These are phyloP conservation scores for Houttuynia cordata DNA, from an alignment of 164 flowering plant genomes.

Conservation along the genomic window DNA sequence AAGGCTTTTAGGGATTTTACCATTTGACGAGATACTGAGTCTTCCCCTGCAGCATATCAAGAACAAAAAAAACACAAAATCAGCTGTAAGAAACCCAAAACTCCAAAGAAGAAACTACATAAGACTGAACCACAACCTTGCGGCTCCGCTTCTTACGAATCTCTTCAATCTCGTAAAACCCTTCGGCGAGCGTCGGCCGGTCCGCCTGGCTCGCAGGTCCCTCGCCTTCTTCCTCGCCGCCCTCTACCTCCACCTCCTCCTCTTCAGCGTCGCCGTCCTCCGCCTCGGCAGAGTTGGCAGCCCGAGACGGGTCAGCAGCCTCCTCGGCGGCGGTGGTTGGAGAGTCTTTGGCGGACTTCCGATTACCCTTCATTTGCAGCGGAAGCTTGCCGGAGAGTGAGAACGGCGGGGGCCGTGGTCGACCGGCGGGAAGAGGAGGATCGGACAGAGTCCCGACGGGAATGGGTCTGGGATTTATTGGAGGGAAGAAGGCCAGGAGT, in stretches of 20 bases:
- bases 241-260: no score
- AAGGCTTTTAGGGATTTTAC: slow-evolving; percentile 20
- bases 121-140: slow-evolving; percentile 34
- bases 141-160: slow-evolving; percentile 62
- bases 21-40: slow-evolving; percentile 79
- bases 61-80: neutral
- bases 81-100: neutral
- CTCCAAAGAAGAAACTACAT: neutral
- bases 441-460: no score
- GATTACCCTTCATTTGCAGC: neutral
- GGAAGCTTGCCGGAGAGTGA: no score
- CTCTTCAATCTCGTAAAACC: slow-evolving; percentile 81
- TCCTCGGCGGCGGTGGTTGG: slow-evolving; percentile 1
- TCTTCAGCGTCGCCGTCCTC: slow-evolving; percentile 13
- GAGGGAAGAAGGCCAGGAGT: no score
- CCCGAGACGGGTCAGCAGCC: neutral
- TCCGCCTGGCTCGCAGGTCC: slow-evolving; percentile 17
- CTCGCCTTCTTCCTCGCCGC: slow-evolving; percentile 17
- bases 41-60: slow-evolving; percentile 35
- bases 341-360: neutral
- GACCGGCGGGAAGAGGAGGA: no score
- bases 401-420: no score
- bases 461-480: no score
- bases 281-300: neutral
- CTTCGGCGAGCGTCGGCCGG: slow-evolving; percentile 70